Evolutionary conservation across 768 basidiomycete species (phyloP).

Genomic region (Artomyces pyxidatus): DNA sequence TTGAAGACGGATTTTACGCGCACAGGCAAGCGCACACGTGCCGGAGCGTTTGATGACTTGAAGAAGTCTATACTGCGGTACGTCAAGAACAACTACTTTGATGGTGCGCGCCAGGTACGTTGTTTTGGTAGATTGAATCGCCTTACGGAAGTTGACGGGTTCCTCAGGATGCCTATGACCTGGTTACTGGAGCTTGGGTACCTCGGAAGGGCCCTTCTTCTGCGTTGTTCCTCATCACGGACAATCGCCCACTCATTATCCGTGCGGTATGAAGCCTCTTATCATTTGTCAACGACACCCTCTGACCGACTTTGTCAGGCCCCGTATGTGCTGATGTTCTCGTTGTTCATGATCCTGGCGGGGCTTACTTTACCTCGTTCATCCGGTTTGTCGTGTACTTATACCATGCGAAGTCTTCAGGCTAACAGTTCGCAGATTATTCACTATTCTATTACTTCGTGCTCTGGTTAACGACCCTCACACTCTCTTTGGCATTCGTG

Average conservation of each 20-base stretch:
- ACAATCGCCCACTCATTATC: constrained; percentile 72
- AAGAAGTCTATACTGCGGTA: constrained; percentile 81
- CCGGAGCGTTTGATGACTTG: constrained; percentile 79
- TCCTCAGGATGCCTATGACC: constrained; percentile 85
- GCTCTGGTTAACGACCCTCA: constrained; percentile 66
- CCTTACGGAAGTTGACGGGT: no score
- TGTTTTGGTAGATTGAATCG: no score
- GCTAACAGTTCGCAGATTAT: constrained; percentile 47
- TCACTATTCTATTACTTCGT: constrained; percentile 80
- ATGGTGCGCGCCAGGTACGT: constrained; percentile 79
- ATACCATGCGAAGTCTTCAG: neutral
- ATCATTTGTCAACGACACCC: no score
- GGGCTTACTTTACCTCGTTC: constrained; percentile 80
- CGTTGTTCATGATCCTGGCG: constrained; percentile 82
- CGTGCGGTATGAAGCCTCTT: constrained; percentile 56
- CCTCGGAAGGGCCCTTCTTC: constrained; percentile 70
- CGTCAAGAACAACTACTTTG: constrained; percentile 93
- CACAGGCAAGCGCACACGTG: constrained; percentile 79
- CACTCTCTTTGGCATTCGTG: constrained; percentile 63
- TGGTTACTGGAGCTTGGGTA: constrained; percentile 86
- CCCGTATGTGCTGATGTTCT: constrained; percentile 74
- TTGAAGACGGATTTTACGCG: constrained; percentile 95
- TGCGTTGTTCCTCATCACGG: constrained; percentile 63
- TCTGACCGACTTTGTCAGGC: constrained; percentile 58
- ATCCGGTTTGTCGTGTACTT: constrained; percentile 51